phyloP scores from a whole-genome alignment of 2,329 filamentous ascomycete species.

The Claviceps fusiformis region DNA sequence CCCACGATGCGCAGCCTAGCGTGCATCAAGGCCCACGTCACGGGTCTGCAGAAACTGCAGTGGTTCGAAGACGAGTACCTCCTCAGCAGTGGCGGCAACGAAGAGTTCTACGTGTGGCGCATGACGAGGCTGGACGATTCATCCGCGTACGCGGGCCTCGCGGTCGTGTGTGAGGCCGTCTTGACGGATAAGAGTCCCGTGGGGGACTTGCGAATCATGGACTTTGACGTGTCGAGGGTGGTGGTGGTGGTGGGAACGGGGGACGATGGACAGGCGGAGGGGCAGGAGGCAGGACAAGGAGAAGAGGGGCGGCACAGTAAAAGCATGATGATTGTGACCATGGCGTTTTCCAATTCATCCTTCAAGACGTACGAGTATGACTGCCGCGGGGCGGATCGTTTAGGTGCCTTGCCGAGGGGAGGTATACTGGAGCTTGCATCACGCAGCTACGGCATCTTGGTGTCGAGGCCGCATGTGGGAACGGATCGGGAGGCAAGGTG shows the following conservation, averaged over 20 bases:
- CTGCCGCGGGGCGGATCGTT: conserved; percentile 24
- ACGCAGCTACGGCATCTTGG: conserved; percentile 45
- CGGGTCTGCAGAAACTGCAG: conserved; percentile 67
- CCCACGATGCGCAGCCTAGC: conserved; percentile 36
- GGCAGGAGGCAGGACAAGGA: background rate
- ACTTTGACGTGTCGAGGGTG: conserved; percentile 48
- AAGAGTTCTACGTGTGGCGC: conserved; percentile 83
- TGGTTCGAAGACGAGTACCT: conserved; percentile 64
- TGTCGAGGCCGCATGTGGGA: conserved; percentile 5
- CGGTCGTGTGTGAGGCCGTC: conserved; percentile 42
- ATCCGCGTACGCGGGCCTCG: conserved; percentile 33
- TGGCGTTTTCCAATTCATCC: conserved; percentile 75
- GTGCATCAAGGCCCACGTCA: conserved; percentile 62
- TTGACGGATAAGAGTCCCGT: conserved; percentile 36
- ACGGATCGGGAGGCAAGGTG: conserved; percentile 1
- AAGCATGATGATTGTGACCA: conserved; percentile 25
- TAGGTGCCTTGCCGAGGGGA: conserved; percentile 35
- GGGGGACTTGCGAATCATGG: conserved; percentile 66
- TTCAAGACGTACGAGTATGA: conserved; percentile 47
- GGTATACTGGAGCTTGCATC: conserved; percentile 61
- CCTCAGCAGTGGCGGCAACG: conserved; percentile 74
- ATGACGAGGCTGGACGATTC: conserved; percentile 35
- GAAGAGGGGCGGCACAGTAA: background rate
- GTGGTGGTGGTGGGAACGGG: background rate
- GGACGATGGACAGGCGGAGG: background rate